Evolutionary conservation across 2,329 filamentous ascomycete species (phyloP), one percentile per base, ranked within the genome.

Genomic region (Pezicula neosporulosa): DNA sequence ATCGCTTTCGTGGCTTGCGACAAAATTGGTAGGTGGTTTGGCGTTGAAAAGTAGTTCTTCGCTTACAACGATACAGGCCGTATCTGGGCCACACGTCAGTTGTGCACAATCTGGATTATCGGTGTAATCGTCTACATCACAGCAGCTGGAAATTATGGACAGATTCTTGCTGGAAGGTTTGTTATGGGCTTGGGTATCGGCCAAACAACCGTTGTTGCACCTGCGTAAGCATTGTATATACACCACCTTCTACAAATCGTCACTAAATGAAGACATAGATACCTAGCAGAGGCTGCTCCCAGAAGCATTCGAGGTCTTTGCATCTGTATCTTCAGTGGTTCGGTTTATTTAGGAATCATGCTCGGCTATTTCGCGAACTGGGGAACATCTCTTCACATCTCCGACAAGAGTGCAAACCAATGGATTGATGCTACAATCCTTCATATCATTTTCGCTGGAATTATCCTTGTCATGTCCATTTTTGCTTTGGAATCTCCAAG

Each of bases 111-210:
- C 44, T 62, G 60, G 60, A 58, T 62, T 5, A 38, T 58, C 27
- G 58, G 60, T 19, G 52, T 65, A 2, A 51, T 68, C 8, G 61
- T 72, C 43, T 66, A 66, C 52, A 60, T 70, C 35, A 66, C 64
- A 6, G 56, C 66, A 8, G 53, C 55, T 41, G 68, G 68, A 21
- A 61, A 80, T 63, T 81, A 85, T 50, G 74, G 71, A 38, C 83
- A 84, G 86, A 74, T 90, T 21, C 78, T 85, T 47, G 82, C 80
- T 28, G 85, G 86, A 45, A 85, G 86, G 59, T 66, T 87, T 65
- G 81, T 90, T 71, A 87, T 87, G 68, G 86, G 86, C 51, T 65
- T 89, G 56, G 79, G 80, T 46, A 85, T 89, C 54, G 86, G 86
- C 57, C 87, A 89, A 64, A 85, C 81, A 35, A 70, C 70, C n/a